A percentile compares a stretch with the other conserved stretches of the same genome.
Evolutionary conservation across 139 green algal genomes (phyloP).

Genomic region (Raphidocelis subcapitata): DNA sequence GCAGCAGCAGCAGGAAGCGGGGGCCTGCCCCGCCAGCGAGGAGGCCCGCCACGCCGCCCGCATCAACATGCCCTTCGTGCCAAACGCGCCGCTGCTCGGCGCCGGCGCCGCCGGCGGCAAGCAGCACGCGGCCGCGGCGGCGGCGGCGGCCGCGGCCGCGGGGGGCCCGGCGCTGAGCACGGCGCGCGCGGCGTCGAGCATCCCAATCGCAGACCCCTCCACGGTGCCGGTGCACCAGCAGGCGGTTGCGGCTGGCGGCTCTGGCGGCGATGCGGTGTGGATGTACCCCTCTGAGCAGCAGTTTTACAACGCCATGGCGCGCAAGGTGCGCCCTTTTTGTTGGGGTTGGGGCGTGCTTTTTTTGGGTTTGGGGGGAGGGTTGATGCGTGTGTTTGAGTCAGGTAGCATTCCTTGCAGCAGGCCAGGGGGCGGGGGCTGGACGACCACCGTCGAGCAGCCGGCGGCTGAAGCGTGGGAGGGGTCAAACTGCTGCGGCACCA

Average conservation of each 20-base stretch:
- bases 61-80: slow-evolving; percentile 33
- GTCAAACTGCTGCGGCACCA: no score
- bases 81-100: slow-evolving; percentile 12
- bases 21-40: neutral
- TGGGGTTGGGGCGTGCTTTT: no score
- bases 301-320: slow-evolving; percentile 93
- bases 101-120: no score
- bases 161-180: slow-evolving; percentile 2
- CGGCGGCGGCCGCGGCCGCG: neutral
- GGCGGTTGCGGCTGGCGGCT: neutral
- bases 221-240: slow-evolving; percentile 36
- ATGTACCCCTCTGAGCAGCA: slow-evolving; percentile 89
- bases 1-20: neutral
- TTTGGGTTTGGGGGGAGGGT: no score
- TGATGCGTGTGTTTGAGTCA: no score
- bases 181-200: slow-evolving; percentile 23
- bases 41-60: slow-evolving; percentile 18
- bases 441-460: no score
- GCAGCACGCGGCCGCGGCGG: no score
- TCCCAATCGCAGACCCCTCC: slow-evolving; percentile 33
- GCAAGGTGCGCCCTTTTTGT: slow-evolving; percentile 65
- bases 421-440: no score
- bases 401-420: no score
- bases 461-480: no score
- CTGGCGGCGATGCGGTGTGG: slow-evolving; percentile 54